Evolutionary conservation across 1,284 basidiomycete genomes (phyloP).

Genomic region (Schizopora paradoxa): DNA sequence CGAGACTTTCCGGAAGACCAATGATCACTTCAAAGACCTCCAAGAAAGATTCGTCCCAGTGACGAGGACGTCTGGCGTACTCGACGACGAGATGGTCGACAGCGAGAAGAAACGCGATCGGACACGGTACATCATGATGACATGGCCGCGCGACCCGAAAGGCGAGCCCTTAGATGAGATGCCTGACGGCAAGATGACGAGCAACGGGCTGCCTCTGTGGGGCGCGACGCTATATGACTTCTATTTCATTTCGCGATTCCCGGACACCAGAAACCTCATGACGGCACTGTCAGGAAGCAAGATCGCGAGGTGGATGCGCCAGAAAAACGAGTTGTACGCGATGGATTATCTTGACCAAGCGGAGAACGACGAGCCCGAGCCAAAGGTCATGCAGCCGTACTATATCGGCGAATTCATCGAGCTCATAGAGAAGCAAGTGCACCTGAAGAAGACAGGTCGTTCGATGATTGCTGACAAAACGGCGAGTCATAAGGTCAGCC

Average conservation of each 20-base stretch:
- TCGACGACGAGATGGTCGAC: neutral
- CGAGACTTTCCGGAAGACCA: conserved; percentile 15
- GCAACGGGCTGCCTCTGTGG: conserved; percentile 30
- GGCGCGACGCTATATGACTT: conserved; percentile 42
- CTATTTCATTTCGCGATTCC: conserved; percentile 28
- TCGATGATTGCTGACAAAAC: conserved; percentile 9
- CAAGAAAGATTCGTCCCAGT: conserved; percentile 11
- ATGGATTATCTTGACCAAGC: conserved; percentile 32
- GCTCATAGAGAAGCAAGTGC: conserved; percentile 20
- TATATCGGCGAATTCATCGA: conserved; percentile 26
- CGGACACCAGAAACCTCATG: conserved; percentile 9
- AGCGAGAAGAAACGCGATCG: no score
- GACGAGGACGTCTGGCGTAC: neutral
- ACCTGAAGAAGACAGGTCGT: conserved; percentile 6
- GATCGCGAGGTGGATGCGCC: conserved; percentile 30
- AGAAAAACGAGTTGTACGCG: conserved; percentile 30
- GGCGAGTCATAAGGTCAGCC: neutral
- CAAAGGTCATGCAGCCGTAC: conserved; percentile 27
- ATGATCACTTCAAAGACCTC: conserved; percentile 11
- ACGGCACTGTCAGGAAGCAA: conserved; percentile 34
- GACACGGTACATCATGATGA: conserved; percentile 25
- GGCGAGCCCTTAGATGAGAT: conserved; percentile 25
- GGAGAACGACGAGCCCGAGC: conserved; percentile 34
- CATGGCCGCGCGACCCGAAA: conserved; percentile 33
- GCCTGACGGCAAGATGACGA: conserved; percentile 18